These are phyloP conservation scores for Afroboletus lepidellus DNA, from an alignment of 1,284 basidiomycete genomes.

Conservation along the genomic window DNA sequence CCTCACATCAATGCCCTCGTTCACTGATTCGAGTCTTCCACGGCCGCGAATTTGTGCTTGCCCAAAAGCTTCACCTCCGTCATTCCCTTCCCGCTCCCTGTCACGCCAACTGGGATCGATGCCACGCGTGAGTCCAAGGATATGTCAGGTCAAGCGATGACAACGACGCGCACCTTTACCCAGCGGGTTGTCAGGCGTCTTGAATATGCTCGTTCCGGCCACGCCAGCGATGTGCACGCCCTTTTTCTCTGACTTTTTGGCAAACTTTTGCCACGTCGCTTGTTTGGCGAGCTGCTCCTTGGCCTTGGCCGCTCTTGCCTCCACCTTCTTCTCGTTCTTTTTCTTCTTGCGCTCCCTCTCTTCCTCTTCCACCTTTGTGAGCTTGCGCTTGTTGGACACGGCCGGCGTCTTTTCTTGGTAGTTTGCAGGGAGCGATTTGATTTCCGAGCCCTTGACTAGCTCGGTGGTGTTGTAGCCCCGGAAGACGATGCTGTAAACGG, in stretches of 20 bases:
- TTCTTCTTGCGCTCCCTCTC: slow-evolving; percentile 92
- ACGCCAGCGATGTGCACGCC: slow-evolving; percentile 87
- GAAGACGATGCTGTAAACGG: slow-evolving; percentile 92
- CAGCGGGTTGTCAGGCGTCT: slow-evolving; percentile 91
- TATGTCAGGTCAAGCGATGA: slow-evolving; percentile 17
- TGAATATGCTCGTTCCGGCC: slow-evolving; percentile 91
- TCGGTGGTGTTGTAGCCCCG: slow-evolving; percentile 96
- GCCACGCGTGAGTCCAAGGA: slow-evolving; percentile 25
- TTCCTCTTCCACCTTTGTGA: slow-evolving; percentile 79
- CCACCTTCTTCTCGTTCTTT: slow-evolving; percentile 95
- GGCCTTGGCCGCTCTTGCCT: slow-evolving; percentile 82
- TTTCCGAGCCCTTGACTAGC: slow-evolving; percentile 70
- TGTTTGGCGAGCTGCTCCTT: slow-evolving; percentile 90
- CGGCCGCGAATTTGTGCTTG: slow-evolving; percentile 78
- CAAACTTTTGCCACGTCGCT: slow-evolving; percentile 95
- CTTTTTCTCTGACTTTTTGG: slow-evolving; percentile 95
- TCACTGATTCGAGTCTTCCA: slow-evolving; percentile 40
- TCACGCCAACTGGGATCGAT: slow-evolving; percentile 79
- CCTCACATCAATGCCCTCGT: slow-evolving; percentile 13
- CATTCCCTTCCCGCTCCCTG: slow-evolving; percentile 91
- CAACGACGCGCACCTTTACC: slow-evolving; percentile 66
- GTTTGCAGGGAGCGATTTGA: slow-evolving; percentile 69
- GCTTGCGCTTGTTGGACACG: slow-evolving; percentile 68
- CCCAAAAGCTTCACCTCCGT: slow-evolving; percentile 71
- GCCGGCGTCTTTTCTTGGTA: slow-evolving; percentile 41